Base-by-base conservation (phyloP, 441 rosid genomes). In the Gossypium gossypioides region DNA sequence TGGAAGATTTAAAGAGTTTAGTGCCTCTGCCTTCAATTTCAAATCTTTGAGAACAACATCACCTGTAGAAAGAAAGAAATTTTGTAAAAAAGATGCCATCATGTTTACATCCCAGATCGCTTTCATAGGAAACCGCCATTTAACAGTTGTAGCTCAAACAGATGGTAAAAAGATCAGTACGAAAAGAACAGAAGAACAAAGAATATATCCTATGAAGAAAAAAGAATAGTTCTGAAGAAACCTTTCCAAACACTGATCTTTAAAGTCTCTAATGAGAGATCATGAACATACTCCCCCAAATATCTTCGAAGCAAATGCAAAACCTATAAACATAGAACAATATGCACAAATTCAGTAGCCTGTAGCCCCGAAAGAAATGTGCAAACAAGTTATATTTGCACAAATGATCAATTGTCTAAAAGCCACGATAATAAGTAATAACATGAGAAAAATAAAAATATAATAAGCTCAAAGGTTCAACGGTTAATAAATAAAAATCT, bases 181-280 rank as follows among this genome's bases (percentile, higher is more conserved):
- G 64, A 34, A 42, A 34, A 52, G 68, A 21, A 42, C 3, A 42
- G 6, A 19, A 29, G 22, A 65, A 42, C 15, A 57, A 6, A 21
- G 13, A 59, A 16, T 19, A 72, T 44, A 42, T 34, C 9, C 40
- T 34, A 34, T 34, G 6, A 19, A 29, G 22, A 65, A 25, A n/a
- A 57, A 21, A 21, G 13, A 59, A 16, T 16, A 72, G 40, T 48
- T 7, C 51, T 67, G 52, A 56, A 67, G 81, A 50, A 76, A 95
- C 98, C 99, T 86, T 61, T 95, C 99, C 99, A 95, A 69, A 95
- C 98, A 79, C 99, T 92, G 80, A 95, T 95, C 76, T 96, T 82
- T 81, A 95, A 78, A 74, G 97, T 97, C 85, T 95, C 99, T 10
- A 75, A 81, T 1, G 99, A 95, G 69, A 95, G 98, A 74, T 96